Base-by-base conservation (phyloP, 1,139 yeast species). In the Diutina scorzettiae region DNA sequence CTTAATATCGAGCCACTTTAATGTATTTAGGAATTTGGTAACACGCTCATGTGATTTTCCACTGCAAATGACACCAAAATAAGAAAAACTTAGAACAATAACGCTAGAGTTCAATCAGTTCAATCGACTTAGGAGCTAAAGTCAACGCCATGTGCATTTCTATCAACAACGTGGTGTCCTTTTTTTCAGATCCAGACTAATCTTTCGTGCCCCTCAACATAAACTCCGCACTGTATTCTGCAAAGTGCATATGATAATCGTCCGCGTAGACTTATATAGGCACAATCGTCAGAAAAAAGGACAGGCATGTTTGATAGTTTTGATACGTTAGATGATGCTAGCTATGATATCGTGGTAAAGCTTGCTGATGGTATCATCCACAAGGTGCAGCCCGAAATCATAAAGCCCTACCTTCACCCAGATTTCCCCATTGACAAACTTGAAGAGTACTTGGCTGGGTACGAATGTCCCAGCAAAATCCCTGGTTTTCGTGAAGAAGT, bases 341-440 rank as follows among this genome's bases (percentile, higher is more conserved):
- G 64, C 42, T 41, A 62, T 25, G 63, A 61, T 21, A 47, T 55
- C 9, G 49, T 63, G 40, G 34, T 56, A 18, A 43, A 47, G 16
- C 51, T 69, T 32, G 54, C 64, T 2, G 73, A 69, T 52, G 70
- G 64, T 2, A 45, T 67, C 8, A 45, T 66, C 43, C 65, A 60
- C 44, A 67, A 62, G 24, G 53, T 62, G 1, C 48, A 60, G 2
- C 60, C 65, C 3, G 63, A 60, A 1, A 46, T 47, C 16, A 50
- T 68, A 18, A 54, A 47, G 41, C 62, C 64, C 2, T 54, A 50
- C 37, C 51, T 67, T 32, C 55, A 55, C 33, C 51, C 52, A 5
- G 48, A 48, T 16, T 60, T 66, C 43, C 62, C 66, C 4, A 45
- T 46, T 34, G 63, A 58, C 5, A 55, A 55, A 44, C 45, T 65